These are phyloP conservation scores for Stachybotrys elegans DNA, from an alignment of 2,329 filamentous ascomycete genomes.

Conservation along the genomic window DNA sequence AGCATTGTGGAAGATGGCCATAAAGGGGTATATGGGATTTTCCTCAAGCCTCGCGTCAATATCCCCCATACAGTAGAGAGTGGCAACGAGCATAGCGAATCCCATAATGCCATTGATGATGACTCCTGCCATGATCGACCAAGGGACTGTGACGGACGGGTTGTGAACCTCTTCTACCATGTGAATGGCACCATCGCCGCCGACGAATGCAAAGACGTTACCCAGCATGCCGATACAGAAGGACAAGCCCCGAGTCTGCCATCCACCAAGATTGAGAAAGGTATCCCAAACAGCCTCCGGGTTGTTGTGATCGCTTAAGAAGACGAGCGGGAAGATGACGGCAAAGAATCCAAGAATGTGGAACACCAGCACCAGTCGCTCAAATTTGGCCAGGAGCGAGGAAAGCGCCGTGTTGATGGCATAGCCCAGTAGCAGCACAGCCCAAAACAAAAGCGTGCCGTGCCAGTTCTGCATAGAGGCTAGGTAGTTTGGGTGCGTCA, in stretches of 20 bases:
- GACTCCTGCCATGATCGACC: constrained; percentile 11
- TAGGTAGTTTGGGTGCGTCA: constrained; percentile 12
- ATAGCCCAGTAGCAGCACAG: constrained; percentile 35
- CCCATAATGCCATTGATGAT: constrained; percentile 13
- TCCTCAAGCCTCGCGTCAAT: constrained; percentile 6
- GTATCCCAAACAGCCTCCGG: constrained; percentile 22
- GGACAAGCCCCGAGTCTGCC: constrained; percentile 4
- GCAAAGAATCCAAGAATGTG: constrained; percentile 42
- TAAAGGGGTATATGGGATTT: constrained; percentile 23
- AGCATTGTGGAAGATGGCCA: constrained; percentile 15
- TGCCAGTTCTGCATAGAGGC: constrained; percentile 24
- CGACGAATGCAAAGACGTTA: too few species aligned
- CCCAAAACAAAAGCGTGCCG: constrained; percentile 25
- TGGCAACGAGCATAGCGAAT: constrained; percentile 16
- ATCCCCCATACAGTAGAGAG: constrained; percentile 15
- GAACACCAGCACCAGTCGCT: constrained; percentile 34
- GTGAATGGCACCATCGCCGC: constrained; percentile 11
- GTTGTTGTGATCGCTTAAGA: constrained; percentile 18
- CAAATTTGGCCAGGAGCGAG: constrained; percentile 28
- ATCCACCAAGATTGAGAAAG: constrained; percentile 10
- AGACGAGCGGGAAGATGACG: constrained; percentile 29
- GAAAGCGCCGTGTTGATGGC: constrained; percentile 28
- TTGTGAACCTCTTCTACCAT: constrained; percentile 14
- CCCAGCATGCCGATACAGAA: constrained; percentile 2
- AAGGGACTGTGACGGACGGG: constrained; percentile 12